phyloP scores from a whole-genome alignment of 495 filamentous ascomycete genomes.

The Penicillium bovifimosum region DNA sequence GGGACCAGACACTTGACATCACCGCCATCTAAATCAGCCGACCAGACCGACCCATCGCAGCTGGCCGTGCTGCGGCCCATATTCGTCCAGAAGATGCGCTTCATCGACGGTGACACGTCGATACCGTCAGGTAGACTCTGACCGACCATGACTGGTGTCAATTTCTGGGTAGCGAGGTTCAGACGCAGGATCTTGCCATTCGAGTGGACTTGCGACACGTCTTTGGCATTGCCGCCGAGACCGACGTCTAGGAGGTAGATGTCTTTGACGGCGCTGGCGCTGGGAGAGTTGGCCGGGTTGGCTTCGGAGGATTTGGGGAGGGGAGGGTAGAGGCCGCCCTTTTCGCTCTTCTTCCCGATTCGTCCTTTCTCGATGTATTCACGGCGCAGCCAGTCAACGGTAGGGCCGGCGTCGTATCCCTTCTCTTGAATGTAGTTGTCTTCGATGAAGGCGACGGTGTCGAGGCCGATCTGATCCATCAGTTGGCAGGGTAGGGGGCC shows the following conservation, averaged over 20 bases:
- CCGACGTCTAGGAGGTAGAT: constrained; percentile 31
- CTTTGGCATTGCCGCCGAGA: constrained; percentile 18
- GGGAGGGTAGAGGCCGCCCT: constrained; percentile 33
- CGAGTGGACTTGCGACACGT: constrained; percentile 14
- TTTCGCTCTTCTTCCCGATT: constrained; percentile 26
- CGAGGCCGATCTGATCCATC: constrained; percentile 31
- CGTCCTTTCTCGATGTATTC: constrained; percentile 30
- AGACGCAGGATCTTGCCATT: constrained; percentile 21
- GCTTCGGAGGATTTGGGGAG: neutral
- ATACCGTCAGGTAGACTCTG: constrained; percentile 47
- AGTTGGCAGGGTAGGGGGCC: constrained; percentile 23
- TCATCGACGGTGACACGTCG: constrained; percentile 27
- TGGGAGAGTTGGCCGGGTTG: constrained; percentile 6
- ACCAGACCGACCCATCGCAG: constrained; percentile 42
- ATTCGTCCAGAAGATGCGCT: constrained; percentile 49
- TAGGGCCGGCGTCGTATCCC: constrained; percentile 13
- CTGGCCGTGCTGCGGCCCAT: constrained; percentile 39
- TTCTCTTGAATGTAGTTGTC: constrained; percentile 37
- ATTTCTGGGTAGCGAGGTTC: constrained; percentile 17
- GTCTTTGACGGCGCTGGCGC: constrained; percentile 9
- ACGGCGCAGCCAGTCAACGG: constrained; percentile 30
- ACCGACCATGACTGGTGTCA: constrained; percentile 22
- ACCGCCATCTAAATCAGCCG: constrained; percentile 40
- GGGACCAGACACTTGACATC: constrained; percentile 35
- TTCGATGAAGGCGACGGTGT: constrained; percentile 37